Conservation (phyloP, 2,329 filamentous ascomycete species). For the Cytospora piceicola region DNA sequence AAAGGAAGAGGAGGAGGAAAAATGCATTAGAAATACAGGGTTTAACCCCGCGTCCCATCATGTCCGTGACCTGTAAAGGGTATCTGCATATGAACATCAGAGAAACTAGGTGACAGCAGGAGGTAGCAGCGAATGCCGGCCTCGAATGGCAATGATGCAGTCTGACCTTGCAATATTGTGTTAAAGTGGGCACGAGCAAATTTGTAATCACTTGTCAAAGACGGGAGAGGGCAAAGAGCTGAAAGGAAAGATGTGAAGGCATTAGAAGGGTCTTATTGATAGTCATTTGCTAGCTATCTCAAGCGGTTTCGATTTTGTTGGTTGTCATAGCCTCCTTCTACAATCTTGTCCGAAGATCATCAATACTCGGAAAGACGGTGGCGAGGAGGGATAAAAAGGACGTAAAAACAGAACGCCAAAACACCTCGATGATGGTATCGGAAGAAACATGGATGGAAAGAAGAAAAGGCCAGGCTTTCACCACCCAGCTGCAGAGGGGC, state of each 20-base stretch:
- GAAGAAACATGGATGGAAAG: background rate
- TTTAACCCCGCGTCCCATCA: too few species aligned
- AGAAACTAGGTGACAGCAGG: too few species aligned
- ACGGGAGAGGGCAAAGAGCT: too few species aligned
- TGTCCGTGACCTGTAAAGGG: too few species aligned
- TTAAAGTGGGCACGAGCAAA: background rate
- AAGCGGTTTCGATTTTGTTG: background rate
- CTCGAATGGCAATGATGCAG: too few species aligned
- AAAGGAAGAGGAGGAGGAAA: too few species aligned
- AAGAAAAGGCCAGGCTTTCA: background rate
- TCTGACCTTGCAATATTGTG: too few species aligned
- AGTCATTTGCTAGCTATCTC: background rate
- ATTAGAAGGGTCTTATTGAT: conserved; percentile 2
- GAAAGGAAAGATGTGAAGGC: background rate
- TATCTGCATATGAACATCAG: too few species aligned
- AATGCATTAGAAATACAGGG: too few species aligned
- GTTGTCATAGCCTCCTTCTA: conserved; percentile 7
- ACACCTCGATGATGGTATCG: conserved; percentile 21
- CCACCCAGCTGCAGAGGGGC: too few species aligned
- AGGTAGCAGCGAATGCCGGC: too few species aligned
- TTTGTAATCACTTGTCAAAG: background rate
- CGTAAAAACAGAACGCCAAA: conserved; percentile 11
- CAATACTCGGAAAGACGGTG: background rate
- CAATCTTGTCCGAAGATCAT: background rate
- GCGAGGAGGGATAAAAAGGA: conserved; percentile 5